Evolutionary conservation across 2,329 filamentous ascomycete species (phyloP).

Genomic region (Elsinoe ampelina): DNA sequence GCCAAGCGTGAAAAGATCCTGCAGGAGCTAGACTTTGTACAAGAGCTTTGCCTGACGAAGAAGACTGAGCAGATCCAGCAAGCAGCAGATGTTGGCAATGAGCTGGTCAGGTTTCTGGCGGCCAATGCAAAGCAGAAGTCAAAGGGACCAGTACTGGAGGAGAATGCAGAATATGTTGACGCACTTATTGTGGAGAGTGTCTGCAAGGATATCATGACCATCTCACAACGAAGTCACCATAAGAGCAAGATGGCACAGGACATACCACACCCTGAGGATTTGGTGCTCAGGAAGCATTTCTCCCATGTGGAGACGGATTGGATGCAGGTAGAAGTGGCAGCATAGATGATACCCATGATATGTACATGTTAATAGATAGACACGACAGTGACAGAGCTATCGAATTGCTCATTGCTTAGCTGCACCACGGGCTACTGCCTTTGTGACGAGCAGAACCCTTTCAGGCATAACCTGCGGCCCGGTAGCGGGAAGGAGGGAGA

Average conservation of each 20-base stretch:
- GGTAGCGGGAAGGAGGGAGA: not conserved
- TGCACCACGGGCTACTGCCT: not conserved
- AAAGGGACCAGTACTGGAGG: not conserved
- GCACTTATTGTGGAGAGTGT: constrained; percentile 10
- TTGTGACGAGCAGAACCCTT: not conserved
- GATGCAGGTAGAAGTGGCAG: not conserved
- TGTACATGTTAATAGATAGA: not conserved
- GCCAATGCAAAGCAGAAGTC: not conserved
- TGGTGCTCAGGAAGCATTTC: not conserved
- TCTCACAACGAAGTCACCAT: not conserved
- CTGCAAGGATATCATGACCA: constrained; percentile 1
- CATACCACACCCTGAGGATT: not conserved
- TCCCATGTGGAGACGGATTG: not conserved
- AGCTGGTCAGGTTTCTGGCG: not conserved
- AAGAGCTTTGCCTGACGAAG: not conserved
- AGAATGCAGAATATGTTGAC: not conserved
- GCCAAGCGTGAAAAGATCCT: not conserved
- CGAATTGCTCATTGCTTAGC: not conserved
- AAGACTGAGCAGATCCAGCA: not conserved
- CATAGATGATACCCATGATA: constrained; percentile 3
- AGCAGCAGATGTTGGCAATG: constrained; percentile 1
- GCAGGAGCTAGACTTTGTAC: not conserved
- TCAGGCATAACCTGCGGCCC: not conserved
- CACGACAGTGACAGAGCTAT: not conserved
- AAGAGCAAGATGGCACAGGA: not conserved